Conservation (phyloP, 2,329 filamentous ascomycete species). For the Leptosphaerulina australis region DNA sequence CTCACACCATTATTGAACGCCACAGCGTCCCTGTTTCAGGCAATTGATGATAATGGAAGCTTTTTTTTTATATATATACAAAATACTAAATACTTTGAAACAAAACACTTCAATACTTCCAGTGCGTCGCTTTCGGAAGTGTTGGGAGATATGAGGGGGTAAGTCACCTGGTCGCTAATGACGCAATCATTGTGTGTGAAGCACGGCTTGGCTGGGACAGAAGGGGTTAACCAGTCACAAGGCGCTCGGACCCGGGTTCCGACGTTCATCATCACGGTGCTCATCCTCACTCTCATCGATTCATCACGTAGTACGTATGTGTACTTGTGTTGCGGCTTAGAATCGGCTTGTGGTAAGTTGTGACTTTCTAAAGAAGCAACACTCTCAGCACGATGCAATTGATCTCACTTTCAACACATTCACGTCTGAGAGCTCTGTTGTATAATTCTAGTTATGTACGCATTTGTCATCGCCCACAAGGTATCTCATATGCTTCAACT, state of each 20-base stretch:
- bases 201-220: conserved; percentile 14
- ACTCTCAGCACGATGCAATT: conserved; percentile 1
- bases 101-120: too few relatives aligned
- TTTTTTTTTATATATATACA: background rate
- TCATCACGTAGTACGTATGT: background rate
- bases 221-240: conserved; percentile 20
- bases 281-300: conserved; percentile 11
- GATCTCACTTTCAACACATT: background rate
- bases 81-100: too few relatives aligned
- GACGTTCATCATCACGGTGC: conserved; percentile 19
- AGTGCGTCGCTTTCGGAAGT: background rate
- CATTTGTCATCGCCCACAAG: background rate
- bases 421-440: conserved; percentile 2
- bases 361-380: background rate
- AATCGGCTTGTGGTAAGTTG: conserved; percentile 9
- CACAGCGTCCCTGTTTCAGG: conserved; percentile 6
- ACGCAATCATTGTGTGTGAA: conserved; percentile 16
- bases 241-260: conserved; percentile 11
- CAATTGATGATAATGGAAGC: background rate
- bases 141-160: background rate
- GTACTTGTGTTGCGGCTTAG: background rate
- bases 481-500: background rate
- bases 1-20: conserved; percentile 5
- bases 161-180: background rate
- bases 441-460: background rate